These are phyloP conservation scores for Cryptosporidium felis DNA, from an alignment of 169 alveolate species.

Conservation along the genomic window DNA sequence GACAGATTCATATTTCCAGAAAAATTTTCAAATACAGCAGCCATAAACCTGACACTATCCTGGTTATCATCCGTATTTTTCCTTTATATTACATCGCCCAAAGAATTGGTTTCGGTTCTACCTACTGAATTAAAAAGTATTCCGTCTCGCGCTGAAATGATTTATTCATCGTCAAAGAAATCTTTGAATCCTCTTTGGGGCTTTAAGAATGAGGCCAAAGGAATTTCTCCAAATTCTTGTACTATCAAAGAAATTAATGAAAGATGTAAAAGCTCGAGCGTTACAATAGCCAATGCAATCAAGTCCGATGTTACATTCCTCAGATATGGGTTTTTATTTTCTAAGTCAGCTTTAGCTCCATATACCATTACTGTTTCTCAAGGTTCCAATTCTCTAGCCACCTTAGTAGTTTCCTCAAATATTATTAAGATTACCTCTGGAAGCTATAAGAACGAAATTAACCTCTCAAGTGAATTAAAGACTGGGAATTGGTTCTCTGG, in stretches of 20 bases:
- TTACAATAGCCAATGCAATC: background rate
- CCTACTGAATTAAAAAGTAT: background rate
- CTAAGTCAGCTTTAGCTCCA: slow-evolving; percentile 15
- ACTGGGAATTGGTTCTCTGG: slow-evolving; percentile 65
- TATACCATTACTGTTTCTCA: background rate
- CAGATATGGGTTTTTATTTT: slow-evolving; percentile 39
- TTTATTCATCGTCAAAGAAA: background rate
- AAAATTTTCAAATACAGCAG: background rate
- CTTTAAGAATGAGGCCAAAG: background rate
- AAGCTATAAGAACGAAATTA: background rate
- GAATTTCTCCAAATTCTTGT: background rate
- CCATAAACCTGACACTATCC: background rate
- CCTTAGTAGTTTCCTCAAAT: background rate
- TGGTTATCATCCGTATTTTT: slow-evolving; percentile 7
- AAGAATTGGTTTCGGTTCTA: background rate
- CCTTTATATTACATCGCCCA: background rate
- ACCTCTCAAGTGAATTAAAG: background rate
- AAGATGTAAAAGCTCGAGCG: slow-evolving; percentile 45
- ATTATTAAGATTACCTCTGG: background rate
- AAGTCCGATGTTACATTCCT: background rate
- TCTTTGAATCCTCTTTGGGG: background rate
- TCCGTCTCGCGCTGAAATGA: slow-evolving; percentile 2
- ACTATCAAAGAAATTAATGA: background rate
- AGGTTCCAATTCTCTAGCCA: background rate
- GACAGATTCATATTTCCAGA: slow-evolving; percentile 1